Evolutionary conservation across 768 basidiomycete genomes (phyloP).

Genomic region (Tricholoma terreum): DNA sequence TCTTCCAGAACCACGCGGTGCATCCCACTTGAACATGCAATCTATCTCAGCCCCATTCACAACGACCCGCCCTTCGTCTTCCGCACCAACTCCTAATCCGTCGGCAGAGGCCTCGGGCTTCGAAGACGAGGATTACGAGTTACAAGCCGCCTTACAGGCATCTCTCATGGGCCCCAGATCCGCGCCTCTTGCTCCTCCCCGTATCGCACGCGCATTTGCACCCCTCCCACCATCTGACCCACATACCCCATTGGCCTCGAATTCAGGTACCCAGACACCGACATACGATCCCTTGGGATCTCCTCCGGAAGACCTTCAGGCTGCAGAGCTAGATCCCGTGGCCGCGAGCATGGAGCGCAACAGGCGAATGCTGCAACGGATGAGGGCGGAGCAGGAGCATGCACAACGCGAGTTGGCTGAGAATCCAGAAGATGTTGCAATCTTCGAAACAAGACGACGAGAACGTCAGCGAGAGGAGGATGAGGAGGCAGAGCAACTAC

Average conservation of each 20-base stretch:
- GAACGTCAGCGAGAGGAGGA: conserved; percentile 34
- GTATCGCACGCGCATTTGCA: conserved; percentile 24
- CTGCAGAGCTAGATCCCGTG: conserved; percentile 49
- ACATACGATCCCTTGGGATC: conserved; percentile 4
- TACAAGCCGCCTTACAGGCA: conserved; percentile 85
- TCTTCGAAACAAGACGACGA: conserved; percentile 30
- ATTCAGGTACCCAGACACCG: conserved; percentile 16
- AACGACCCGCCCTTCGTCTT: background rate
- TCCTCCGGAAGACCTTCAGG: conserved; percentile 9
- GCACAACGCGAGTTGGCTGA: conserved; percentile 59
- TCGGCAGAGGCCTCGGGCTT: conserved; percentile 35
- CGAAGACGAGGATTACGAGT: conserved; percentile 84
- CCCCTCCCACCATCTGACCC: conserved; percentile 16
- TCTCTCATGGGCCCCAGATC: conserved; percentile 48
- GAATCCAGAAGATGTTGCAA: conserved; percentile 26
- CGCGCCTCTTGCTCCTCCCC: conserved; percentile 22
- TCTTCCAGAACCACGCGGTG: conserved; percentile 46
- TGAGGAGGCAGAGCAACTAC: conserved; percentile 58
- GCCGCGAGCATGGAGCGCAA: conserved; percentile 67
- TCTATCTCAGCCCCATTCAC: conserved; percentile 3
- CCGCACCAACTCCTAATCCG: conserved; percentile 7
- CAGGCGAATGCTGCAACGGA: conserved; percentile 55
- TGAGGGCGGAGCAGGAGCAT: conserved; percentile 63
- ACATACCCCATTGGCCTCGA: conserved; percentile 15
- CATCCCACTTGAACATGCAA: conserved; percentile 12